Evolutionary conservation across 1,284 basidiomycete species (phyloP).

Genomic region (Tylopilus sp.): DNA sequence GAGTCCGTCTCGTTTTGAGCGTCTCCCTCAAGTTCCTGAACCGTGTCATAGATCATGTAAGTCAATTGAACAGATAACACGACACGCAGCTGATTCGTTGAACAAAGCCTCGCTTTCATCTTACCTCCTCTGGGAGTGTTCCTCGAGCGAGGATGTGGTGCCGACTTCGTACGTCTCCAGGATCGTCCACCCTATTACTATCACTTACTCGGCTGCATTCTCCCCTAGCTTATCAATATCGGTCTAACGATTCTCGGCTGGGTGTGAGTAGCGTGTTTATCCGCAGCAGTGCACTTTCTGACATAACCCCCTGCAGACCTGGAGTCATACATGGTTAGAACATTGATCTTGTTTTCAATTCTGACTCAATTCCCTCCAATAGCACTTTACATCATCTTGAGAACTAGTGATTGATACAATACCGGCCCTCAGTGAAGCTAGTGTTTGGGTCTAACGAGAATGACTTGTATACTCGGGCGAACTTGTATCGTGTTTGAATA

Average conservation of each 20-base stretch:
- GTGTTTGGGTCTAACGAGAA: neutral
- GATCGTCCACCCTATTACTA: neutral
- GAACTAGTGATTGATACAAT: slow-evolving; percentile 41
- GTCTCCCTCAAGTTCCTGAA: slow-evolving; percentile 2
- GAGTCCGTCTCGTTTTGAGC: neutral
- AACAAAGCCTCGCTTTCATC: slow-evolving; percentile 57
- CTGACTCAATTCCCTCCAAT: slow-evolving; percentile 3
- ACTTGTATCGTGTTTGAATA: slow-evolving; percentile 3
- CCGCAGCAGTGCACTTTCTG: neutral
- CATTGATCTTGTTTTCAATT: neutral
- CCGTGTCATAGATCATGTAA: slow-evolving; percentile 34
- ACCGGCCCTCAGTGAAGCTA: too few relatives aligned
- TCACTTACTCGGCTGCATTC: slow-evolving; percentile 1
- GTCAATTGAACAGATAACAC: slow-evolving; percentile 5
- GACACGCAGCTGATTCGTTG: slow-evolving; percentile 11
- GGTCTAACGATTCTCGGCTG: slow-evolving; percentile 66
- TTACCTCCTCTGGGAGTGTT: slow-evolving; percentile 77
- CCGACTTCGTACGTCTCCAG: slow-evolving; percentile 53
- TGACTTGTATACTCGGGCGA: neutral
- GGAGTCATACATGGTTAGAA: slow-evolving; percentile 67
- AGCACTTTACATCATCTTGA: slow-evolving; percentile 74
- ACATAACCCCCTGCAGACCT: slow-evolving; percentile 37
- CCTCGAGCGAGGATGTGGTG: slow-evolving; percentile 69
- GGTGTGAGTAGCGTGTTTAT: slow-evolving; percentile 43
- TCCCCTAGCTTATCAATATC: slow-evolving; percentile 59